Evolutionary conservation across 805 yeast species (phyloP).

Genomic region (Lachancea sp.): DNA sequence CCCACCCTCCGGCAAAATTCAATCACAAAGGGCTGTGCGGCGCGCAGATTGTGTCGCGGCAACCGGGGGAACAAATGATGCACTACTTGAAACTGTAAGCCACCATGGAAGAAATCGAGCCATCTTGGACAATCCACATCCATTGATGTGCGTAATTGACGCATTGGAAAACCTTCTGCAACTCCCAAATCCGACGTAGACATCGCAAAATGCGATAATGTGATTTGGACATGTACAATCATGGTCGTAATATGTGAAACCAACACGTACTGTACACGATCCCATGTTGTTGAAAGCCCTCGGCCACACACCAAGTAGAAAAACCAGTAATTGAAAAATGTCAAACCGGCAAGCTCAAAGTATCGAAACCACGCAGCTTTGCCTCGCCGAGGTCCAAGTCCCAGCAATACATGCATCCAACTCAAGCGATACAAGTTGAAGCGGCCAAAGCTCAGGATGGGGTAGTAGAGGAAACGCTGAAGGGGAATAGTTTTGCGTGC

Average conservation of each 20-base stretch:
- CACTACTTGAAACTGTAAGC: constrained; percentile 84
- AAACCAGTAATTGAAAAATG: constrained; percentile 74
- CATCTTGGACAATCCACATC: constrained; percentile 91
- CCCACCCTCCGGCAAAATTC: constrained; percentile 74
- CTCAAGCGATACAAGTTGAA: constrained; percentile 78
- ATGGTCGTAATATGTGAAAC: constrained; percentile 75
- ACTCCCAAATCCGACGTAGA: constrained; percentile 82
- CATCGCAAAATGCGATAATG: constrained; percentile 88
- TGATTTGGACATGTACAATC: constrained; percentile 92
- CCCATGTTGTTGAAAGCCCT: constrained; percentile 45
- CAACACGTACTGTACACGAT: constrained; percentile 54
- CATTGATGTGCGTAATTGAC: constrained; percentile 88
- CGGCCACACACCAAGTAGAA: constrained; percentile 56
- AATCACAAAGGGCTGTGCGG: constrained; percentile 63
- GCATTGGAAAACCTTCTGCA: constrained; percentile 68
- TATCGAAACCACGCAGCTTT: constrained; percentile 83
- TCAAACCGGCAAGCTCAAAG: constrained; percentile 64
- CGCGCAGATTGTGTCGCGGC: constrained; percentile 81
- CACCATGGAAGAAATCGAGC: constrained; percentile 89
- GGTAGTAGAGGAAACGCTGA: constrained; percentile 70
- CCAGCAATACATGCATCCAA: constrained; percentile 68
- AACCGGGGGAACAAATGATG: constrained; percentile 86
- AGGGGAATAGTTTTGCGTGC: constrained; percentile 54
- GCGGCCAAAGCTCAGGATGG: constrained; percentile 74
- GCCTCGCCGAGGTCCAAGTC: constrained; percentile 74